phyloP scores from a whole-genome alignment of 768 basidiomycete species.

The Russula foetens region DNA sequence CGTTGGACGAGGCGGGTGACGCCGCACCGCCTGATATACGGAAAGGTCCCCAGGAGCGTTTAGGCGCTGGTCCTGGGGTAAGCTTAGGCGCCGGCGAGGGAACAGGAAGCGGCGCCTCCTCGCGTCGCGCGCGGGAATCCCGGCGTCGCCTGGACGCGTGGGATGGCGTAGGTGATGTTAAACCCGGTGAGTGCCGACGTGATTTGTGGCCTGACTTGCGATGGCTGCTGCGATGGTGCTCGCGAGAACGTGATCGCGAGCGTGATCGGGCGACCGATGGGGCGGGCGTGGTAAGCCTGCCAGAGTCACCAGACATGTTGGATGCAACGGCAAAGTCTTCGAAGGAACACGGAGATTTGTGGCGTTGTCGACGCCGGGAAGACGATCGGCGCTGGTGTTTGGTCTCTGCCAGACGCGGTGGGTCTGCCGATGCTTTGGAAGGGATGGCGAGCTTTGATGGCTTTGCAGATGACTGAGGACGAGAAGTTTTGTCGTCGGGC shows the following conservation, averaged over 20 bases:
- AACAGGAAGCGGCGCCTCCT: conserved; percentile 5
- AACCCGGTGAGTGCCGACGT: conserved; percentile 10
- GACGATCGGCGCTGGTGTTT: not conserved
- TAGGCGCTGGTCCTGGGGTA: not conserved
- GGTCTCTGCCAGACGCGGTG: not conserved
- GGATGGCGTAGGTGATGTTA: conserved; percentile 16
- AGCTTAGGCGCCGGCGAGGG: not conserved
- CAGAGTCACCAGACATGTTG: conserved; percentile 8
- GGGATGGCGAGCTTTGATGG: conserved; percentile 3
- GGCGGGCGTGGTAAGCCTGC: conserved; percentile 16
- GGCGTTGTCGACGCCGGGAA: conserved; percentile 3
- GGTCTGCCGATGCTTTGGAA: conserved; percentile 6
- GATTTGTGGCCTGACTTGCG: too few relatives aligned
- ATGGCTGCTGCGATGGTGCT: too few relatives aligned
- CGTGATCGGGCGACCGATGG: conserved; percentile 8
- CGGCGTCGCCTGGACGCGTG: too few relatives aligned
- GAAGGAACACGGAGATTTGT: not conserved
- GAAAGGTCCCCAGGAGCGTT: conserved; percentile 11
- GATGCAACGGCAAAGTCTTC: conserved; percentile 19
- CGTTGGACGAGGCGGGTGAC: not conserved
- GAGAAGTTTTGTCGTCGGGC: not conserved
- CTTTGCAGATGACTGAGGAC: conserved; percentile 4
- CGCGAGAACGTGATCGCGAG: too few relatives aligned
- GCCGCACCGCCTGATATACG: conserved; percentile 1
- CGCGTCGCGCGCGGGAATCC: too few relatives aligned